phyloP scores from a whole-genome alignment of 202 grass and related monocot species.

The Bolboschoenoplectus hybrid region DNA sequence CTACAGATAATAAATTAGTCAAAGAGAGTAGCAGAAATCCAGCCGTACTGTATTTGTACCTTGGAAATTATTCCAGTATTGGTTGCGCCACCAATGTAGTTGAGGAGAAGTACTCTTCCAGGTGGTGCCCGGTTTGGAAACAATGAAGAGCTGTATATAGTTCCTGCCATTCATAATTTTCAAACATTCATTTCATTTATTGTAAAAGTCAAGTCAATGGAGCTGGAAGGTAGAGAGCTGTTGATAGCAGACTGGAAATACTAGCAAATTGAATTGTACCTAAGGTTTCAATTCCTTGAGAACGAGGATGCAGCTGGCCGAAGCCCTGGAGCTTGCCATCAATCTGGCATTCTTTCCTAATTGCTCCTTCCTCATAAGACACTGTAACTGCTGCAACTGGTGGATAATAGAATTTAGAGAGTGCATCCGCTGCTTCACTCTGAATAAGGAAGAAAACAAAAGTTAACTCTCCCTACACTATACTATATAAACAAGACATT shows the following conservation, averaged over 20 bases:
- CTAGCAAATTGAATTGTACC: conserved; percentile 43
- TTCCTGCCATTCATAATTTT: conserved; percentile 52
- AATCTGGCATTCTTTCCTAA: conserved; percentile 84
- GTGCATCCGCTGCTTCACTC: conserved; percentile 75
- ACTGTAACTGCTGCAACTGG: conserved; percentile 93
- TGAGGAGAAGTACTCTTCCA: conserved; percentile 86
- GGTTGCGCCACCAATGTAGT: conserved; percentile 90
- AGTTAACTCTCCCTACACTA: conserved; percentile 18
- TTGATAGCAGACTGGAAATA: background rate
- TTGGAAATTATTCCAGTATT: conserved; percentile 88
- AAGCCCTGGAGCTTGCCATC: conserved; percentile 87
- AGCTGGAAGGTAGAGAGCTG: background rate
- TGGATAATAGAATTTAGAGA: conserved; percentile 90
- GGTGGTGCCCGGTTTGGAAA: conserved; percentile 88
- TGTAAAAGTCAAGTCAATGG: background rate
- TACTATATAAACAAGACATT: conserved; percentile 16
- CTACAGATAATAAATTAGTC: background rate
- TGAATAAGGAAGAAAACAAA: conserved; percentile 40
- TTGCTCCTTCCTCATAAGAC: conserved; percentile 84
- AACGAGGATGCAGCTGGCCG: conserved; percentile 91
- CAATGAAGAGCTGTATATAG: conserved; percentile 92
- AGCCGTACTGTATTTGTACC: conserved; percentile 44
- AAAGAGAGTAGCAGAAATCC: background rate
- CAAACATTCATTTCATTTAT: background rate
- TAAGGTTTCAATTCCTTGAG: conserved; percentile 90